Base-by-base conservation (phyloP, 257 asterid species). In the Capsicum chinense region DNA sequence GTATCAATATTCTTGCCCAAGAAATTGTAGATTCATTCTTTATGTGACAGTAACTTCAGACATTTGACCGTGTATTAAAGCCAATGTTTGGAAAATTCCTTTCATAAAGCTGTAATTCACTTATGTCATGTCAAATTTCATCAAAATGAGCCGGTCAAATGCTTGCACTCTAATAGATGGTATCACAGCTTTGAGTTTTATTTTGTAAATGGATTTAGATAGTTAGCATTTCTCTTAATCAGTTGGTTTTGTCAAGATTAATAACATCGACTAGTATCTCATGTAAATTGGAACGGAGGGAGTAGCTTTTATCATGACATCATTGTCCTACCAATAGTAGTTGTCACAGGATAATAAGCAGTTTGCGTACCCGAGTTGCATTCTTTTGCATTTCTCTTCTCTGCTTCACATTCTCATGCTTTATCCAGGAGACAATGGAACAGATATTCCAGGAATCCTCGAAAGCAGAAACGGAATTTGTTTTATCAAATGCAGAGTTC, bases 91-190 rank as follows among this genome's bases (percentile, higher is more conserved):
- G 84, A 47, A 33, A 47, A 42, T 50, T 63, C n/a, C 63, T 5
- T 50, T 50, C 50, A 33, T 64, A 63, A 71, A 54, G 82, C 56
- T 54, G 82, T 79, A 79, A 26, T 66, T 50, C 60, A 5, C 56
- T 50, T 6, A 5, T 74, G n/a, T n/a, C 37, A 7, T 35, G 10
- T 17, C 26, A 59, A 56, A 59, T 59, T n/a, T 47, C 17, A 50
- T 47, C 60, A n/a, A 1, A 73, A 17, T n/a, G 33, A 44, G 44
- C 4, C 16, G 0, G 33, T 47, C 39, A 47, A 17, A 47, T 74
- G 63, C 50, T 33, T 76, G 15, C n/a, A 66, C 15, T 74, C 42
- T 74, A 12, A 3, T 54, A 57, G 47, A 21, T 50, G 63, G 35
- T 12, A 12, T 47, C 13, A 0, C 7, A 21, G 17, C 5, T 56